Evolutionary conservation across 345 rosid species (phyloP).

Genomic region (Eucalyptus pauciflora): DNA sequence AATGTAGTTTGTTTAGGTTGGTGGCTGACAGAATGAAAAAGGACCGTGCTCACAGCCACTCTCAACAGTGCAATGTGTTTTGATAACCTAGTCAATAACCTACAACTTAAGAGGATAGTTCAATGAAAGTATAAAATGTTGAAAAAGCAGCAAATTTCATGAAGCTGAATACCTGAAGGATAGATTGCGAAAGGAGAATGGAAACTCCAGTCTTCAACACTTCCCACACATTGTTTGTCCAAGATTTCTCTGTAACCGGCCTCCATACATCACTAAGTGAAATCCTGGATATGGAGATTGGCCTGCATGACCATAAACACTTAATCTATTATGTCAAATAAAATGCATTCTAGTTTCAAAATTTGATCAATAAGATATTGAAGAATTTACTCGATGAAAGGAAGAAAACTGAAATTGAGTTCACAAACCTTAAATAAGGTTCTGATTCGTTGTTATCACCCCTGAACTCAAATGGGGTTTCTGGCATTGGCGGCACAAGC

Average conservation of each 20-base stretch:
- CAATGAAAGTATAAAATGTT: background rate
- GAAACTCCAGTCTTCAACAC: constrained; percentile 67
- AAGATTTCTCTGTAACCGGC: constrained; percentile 62
- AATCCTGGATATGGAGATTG: constrained; percentile 79
- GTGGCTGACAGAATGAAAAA: background rate
- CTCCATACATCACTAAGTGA: constrained; percentile 89
- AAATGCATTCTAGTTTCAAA: background rate
- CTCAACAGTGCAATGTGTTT: background rate
- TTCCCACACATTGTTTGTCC: constrained; percentile 70
- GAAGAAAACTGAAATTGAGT: background rate
- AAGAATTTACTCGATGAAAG: background rate
- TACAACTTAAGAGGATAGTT: background rate
- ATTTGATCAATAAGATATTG: background rate
- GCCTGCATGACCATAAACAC: constrained; percentile 34
- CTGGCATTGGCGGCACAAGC: constrained; percentile 46
- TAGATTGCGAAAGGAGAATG: constrained; percentile 73
- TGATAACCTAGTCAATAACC: background rate
- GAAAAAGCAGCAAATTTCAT: background rate
- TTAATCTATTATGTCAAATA: background rate
- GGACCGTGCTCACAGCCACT: background rate
- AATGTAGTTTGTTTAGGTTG: background rate
- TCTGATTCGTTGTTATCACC: constrained; percentile 44
- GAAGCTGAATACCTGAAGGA: constrained; percentile 57
- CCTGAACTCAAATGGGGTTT: constrained; percentile 41
- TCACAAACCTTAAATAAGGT: constrained; percentile 63